Conservation (phyloP, 2,329 filamentous ascomycete genomes). For the Colletotrichum incanum region DNA sequence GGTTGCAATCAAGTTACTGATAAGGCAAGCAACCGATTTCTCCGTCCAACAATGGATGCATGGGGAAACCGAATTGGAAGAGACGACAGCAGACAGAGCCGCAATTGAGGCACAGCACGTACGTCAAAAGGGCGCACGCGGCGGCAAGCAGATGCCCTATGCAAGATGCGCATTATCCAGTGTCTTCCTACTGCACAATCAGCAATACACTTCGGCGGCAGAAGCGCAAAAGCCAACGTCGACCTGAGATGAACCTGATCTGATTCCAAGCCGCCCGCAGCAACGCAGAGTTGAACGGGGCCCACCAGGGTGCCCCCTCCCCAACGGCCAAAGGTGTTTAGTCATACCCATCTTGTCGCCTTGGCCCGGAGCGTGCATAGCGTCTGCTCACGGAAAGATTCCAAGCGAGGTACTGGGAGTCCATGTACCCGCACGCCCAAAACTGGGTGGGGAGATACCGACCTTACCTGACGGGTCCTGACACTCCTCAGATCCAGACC, state of each 20-base stretch:
- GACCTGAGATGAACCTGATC: conserved; percentile 42
- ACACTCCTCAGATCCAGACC: neutral
- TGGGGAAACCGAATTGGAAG: neutral
- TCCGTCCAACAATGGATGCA: conserved; percentile 2
- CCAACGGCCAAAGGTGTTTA: neutral
- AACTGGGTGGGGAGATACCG: conserved; percentile 16
- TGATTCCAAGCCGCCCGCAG: conserved; percentile 13
- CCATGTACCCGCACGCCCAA: conserved; percentile 10
- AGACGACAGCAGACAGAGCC: conserved; percentile 20
- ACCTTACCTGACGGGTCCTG: neutral
- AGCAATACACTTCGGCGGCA: neutral
- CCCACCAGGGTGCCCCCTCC: neutral
- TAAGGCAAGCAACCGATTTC: conserved; percentile 17
- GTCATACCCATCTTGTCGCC: neutral
- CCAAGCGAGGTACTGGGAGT: neutral
- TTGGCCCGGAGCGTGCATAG: neutral
- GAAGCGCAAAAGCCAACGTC: neutral
- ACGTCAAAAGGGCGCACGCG: conserved; percentile 6
- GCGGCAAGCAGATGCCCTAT: neutral
- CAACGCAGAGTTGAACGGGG: neutral
- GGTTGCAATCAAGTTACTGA: conserved; percentile 12
- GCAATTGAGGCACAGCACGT: conserved; percentile 18
- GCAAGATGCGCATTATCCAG: conserved; percentile 8
- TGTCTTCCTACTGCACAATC: neutral
- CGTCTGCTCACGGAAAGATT: neutral